Conservation (phyloP, 495 filamentous ascomycete genomes). For the Pyrenula massariospora region DNA sequence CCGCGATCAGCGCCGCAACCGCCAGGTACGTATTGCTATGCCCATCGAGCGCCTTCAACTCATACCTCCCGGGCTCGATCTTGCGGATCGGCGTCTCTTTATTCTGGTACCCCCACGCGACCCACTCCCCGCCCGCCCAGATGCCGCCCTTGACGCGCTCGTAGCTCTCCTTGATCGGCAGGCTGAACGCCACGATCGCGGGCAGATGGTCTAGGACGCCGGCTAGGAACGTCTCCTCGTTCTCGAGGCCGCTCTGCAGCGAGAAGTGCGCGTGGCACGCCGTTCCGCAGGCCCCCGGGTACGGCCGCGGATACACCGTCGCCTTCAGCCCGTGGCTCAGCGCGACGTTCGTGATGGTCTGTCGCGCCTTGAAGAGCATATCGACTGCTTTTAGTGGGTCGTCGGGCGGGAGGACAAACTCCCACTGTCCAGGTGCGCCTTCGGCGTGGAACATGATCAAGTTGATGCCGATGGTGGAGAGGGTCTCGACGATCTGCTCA, state of each 20-base stretch:
- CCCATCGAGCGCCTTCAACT: conserved; percentile 29
- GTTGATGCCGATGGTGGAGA: conserved; percentile 49
- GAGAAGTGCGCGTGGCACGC: conserved; percentile 37
- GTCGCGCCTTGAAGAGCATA: conserved; percentile 57
- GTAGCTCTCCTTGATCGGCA: conserved; percentile 28
- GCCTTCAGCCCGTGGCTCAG: conserved; percentile 42
- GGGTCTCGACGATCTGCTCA: conserved; percentile 47
- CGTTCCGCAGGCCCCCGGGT: conserved; percentile 20
- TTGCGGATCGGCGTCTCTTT: conserved; percentile 30
- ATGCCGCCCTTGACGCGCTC: conserved; percentile 27
- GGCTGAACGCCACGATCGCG: conserved; percentile 23
- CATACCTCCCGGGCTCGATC: conserved; percentile 25
- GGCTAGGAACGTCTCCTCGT: conserved; percentile 25
- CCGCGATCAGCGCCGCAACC: conserved; percentile 50
- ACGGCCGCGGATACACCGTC: conserved; percentile 70
- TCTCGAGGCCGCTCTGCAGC: conserved; percentile 14
- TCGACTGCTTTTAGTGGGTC: conserved; percentile 61
- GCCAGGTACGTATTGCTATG: conserved; percentile 32
- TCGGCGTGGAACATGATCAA: conserved; percentile 73
- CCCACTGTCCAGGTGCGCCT: conserved; percentile 63
- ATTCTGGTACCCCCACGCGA: conserved; percentile 33
- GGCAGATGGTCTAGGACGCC: conserved; percentile 22
- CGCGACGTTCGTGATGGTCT: conserved; percentile 43
- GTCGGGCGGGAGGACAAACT: conserved; percentile 59
- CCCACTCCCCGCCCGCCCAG: conserved; percentile 45